Evolutionary conservation across 805 yeast species (phyloP), one percentile per base, ranked within the genome.

Genomic region (Starmerella gropengiesseri): DNA sequence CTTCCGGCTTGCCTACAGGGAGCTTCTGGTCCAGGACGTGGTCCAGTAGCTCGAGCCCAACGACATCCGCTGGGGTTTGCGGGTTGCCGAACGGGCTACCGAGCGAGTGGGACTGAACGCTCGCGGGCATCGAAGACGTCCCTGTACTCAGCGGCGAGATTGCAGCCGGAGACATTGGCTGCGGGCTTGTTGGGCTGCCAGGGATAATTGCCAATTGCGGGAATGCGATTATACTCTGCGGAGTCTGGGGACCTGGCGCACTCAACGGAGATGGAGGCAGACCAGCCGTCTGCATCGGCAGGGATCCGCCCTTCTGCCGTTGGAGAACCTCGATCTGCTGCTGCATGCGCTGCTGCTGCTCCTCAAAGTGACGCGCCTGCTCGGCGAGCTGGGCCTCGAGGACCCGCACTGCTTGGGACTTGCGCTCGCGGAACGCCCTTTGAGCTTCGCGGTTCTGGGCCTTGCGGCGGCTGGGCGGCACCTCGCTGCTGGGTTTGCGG

Each of bases 361-460:
- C 95, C 69, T 54, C 56, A 34, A 53, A 54, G 34, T 59, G 85
- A 93, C 50, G 95, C 66, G 64, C 84, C 83, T 2, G 96, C 93
- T 45, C 94, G 59, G 66, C 87, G 94, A 18, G 95, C 94, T 86
- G 86, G 60, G 82, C 73, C 58, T 87, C 97, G 41, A 89, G 55
- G 19, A 57, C 64, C 23, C 55, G 56, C 14, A 65, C 50, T 6
- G 61, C 81, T 77, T 18, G 66, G 55, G 63, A 97, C 82, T 53
- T 94, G 65, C 2, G 89, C 65, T 57, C 98, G 82, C n/a, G 94
- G 40, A 45, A 45, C 6, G 97, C 97, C 43, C 97, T 70, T 63
- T 73, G 95, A 3, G 94, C 94, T 61, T 84, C 84, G 41, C 95
- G 66, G 60, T 83, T 78, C 27, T 94, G 82, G 49, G 63, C 54